Evolutionary conservation across 2,329 filamentous ascomycete genomes (phyloP).

Genomic region (Fusarium sp.): DNA sequence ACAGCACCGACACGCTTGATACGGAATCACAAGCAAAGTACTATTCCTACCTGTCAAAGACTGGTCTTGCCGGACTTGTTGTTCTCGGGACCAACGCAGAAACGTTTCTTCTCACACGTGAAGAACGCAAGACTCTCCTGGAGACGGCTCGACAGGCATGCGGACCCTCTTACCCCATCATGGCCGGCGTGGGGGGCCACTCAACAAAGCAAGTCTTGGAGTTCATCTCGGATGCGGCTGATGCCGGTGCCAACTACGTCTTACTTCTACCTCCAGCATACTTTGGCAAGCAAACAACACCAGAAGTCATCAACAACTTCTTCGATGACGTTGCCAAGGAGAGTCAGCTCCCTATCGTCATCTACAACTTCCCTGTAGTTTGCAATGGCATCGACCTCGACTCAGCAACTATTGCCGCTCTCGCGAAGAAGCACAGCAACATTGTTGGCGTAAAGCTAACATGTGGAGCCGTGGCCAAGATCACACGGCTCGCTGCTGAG

Average conservation of each 20-base stretch:
- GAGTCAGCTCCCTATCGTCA: conserved; percentile 67
- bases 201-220: conserved; percentile 73
- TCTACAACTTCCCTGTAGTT: conserved; percentile 78
- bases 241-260: conserved; percentile 71
- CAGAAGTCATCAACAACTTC: conserved; percentile 70
- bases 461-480: conserved; percentile 78
- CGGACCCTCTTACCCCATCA: conserved; percentile 87
- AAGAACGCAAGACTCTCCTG: conserved; percentile 69
- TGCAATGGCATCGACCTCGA: conserved; percentile 77
- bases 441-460: conserved; percentile 79
- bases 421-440: conserved; percentile 55
- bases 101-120: conserved; percentile 67
- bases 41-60: conserved; percentile 62
- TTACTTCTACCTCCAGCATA: conserved; percentile 73
- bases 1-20: conserved; percentile 61
- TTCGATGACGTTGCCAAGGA: conserved; percentile 67
- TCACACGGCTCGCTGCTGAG: conserved; percentile 68
- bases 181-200: conserved; percentile 76
- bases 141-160: conserved; percentile 76
- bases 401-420: conserved; percentile 65
- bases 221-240: conserved; percentile 69
- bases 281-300: conserved; percentile 72
- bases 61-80: conserved; percentile 64
- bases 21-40: conserved; percentile 62
- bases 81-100: conserved; percentile 69